Percentiles rank a stretch among this genome's conserved stretches.
phyloP scores from a whole-genome alignment of 1,139 yeast species.

The Geotrichum reessii region DNA sequence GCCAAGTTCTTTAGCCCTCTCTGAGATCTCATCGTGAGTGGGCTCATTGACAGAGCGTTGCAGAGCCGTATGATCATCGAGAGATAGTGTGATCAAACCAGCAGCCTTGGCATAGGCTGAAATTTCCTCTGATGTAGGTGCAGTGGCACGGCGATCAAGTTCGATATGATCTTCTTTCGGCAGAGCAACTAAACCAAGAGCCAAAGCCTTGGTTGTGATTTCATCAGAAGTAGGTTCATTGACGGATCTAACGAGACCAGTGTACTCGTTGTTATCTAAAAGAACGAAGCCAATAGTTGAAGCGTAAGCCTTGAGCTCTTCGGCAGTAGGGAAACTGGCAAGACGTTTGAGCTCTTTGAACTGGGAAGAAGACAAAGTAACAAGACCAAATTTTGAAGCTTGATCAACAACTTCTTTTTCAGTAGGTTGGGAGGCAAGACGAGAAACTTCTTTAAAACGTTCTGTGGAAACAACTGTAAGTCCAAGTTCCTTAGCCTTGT shows the following conservation, averaged over 20 bases:
- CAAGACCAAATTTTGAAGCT: slow-evolving; percentile 28
- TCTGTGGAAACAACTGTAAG: slow-evolving; percentile 19
- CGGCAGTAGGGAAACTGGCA: slow-evolving; percentile 18
- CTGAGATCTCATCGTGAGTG: slow-evolving; percentile 19
- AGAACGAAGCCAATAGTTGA: slow-evolving; percentile 22
- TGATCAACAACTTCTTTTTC: slow-evolving; percentile 33
- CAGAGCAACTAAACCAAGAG: slow-evolving; percentile 39
- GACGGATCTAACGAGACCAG: slow-evolving; percentile 18
- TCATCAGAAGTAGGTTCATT: slow-evolving; percentile 28
- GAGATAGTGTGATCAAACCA: slow-evolving; percentile 28
- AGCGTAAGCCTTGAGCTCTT: slow-evolving; percentile 15
- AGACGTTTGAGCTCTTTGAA: slow-evolving; percentile 18
- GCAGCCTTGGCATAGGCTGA: slow-evolving; percentile 32
- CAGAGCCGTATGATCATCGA: slow-evolving; percentile 22
- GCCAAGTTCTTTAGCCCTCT: slow-evolving; percentile 24
- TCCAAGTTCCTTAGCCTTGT: slow-evolving; percentile 36
- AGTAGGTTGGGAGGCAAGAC: slow-evolving; percentile 24
- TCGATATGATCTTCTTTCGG: slow-evolving; percentile 35
- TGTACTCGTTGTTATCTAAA: slow-evolving; percentile 24
- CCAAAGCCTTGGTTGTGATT: slow-evolving; percentile 34
- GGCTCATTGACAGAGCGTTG: slow-evolving; percentile 13
- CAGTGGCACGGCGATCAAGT: slow-evolving; percentile 26
- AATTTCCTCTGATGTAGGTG: slow-evolving; percentile 29
- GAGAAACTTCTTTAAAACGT: slow-evolving; percentile 20
- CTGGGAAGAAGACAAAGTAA: slow-evolving; percentile 29